These are phyloP conservation scores for Sphaerosporella brunnea DNA, from an alignment of 495 filamentous ascomycete species.

Conservation along the genomic window DNA sequence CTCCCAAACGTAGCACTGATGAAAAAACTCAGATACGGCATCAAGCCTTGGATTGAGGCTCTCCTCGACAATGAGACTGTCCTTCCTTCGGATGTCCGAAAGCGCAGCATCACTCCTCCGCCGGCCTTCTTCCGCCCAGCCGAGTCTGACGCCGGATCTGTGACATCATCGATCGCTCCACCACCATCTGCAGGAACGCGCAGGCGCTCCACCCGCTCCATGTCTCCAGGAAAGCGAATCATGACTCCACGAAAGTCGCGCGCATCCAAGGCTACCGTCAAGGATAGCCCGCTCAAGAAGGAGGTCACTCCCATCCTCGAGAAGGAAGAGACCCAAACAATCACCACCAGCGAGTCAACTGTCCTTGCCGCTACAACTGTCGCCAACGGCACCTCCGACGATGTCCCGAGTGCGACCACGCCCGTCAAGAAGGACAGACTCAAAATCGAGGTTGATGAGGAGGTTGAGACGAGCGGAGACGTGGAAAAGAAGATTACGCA, in stretches of 20 bases:
- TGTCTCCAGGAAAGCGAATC: conserved; percentile 35
- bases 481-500: conserved; percentile 52
- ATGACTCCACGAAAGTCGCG: conserved; percentile 60
- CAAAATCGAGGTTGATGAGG: conserved; percentile 49
- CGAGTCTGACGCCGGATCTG: conserved; percentile 22
- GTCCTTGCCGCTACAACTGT: conserved; percentile 11
- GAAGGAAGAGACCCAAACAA: conserved; percentile 20
- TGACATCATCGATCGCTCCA: conserved; percentile 29
- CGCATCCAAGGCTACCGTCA: conserved; percentile 39
- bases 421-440: conserved; percentile 34
- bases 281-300: conserved; percentile 26
- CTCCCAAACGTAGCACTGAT: conserved; percentile 11
- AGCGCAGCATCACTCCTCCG: conserved; percentile 26
- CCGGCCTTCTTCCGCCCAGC: conserved; percentile 27
- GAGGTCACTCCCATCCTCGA: conserved; percentile 25
- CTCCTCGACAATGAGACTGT: conserved; percentile 62
- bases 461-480: conserved; percentile 36
- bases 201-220: conserved; percentile 36
- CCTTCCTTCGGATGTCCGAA: conserved; percentile 30
- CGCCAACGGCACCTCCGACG: not conserved
- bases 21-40: conserved; percentile 35
- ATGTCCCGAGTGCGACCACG: conserved; percentile 7
- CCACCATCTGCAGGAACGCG: conserved; percentile 30
- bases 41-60: conserved; percentile 74
- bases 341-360: conserved; percentile 20